Percentiles rank a stretch among this genome's conserved stretches.
Conservation (phyloP, 2,329 filamentous ascomycete genomes). For the Epichloe typhina region DNA sequence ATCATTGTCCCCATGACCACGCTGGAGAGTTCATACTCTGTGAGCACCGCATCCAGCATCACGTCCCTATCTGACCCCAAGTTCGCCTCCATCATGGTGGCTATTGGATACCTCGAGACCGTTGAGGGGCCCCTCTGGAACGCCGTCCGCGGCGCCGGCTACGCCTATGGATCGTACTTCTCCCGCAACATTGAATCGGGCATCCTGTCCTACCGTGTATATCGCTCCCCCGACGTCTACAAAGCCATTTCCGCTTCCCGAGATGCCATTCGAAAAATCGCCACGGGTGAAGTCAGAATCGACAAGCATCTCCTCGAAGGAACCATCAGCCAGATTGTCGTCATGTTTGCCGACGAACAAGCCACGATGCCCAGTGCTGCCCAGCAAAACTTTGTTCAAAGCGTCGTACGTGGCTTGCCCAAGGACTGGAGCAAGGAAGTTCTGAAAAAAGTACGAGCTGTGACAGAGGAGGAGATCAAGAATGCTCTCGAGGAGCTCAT, state of each 20-base stretch:
- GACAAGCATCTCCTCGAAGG: slow-evolving; percentile 78
- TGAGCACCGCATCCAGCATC: slow-evolving; percentile 62
- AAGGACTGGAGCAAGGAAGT: slow-evolving; percentile 68
- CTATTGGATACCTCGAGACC: slow-evolving; percentile 79
- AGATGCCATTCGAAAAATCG: slow-evolving; percentile 60
- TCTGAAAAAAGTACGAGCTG: slow-evolving; percentile 61
- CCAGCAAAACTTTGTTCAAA: slow-evolving; percentile 67
- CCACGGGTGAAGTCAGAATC: slow-evolving; percentile 56
- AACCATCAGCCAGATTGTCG: slow-evolving; percentile 80
- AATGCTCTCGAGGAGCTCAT: slow-evolving; percentile 61
- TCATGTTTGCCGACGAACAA: slow-evolving; percentile 77
- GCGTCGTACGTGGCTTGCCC: slow-evolving; percentile 63
- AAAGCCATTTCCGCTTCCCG: slow-evolving; percentile 73
- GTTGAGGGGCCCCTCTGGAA: slow-evolving; percentile 93
- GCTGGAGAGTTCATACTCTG: slow-evolving; percentile 81
- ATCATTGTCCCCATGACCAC: slow-evolving; percentile 83
- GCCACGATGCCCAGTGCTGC: slow-evolving; percentile 74
- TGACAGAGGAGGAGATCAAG: slow-evolving; percentile 65
- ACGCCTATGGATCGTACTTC: slow-evolving; percentile 83
- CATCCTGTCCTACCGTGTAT: slow-evolving; percentile 71
- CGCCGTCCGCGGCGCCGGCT: slow-evolving; percentile 79
- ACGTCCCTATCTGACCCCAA: slow-evolving; percentile 62
- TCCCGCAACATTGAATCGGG: slow-evolving; percentile 66
- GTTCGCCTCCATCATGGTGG: slow-evolving; percentile 75
- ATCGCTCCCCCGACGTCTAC: slow-evolving; percentile 77